Percentiles rank a stretch among this genome's conserved stretches.
Evolutionary conservation across 192 early-diverging fungal genomes (phyloP).

Genomic region (Podila epigama): DNA sequence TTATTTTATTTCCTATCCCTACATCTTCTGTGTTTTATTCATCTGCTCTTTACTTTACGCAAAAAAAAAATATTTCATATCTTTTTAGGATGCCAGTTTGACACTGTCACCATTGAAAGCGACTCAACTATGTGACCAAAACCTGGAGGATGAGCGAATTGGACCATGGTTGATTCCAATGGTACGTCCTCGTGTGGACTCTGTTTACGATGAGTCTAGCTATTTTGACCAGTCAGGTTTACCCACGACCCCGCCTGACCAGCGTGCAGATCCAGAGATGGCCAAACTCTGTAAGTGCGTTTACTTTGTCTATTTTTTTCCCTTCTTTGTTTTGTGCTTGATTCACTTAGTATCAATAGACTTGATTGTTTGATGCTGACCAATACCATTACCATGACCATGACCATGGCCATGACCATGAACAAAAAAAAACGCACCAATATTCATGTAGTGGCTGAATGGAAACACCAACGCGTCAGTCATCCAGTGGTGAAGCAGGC

Average conservation of each 20-base stretch:
- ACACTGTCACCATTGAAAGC: constrained; percentile 32
- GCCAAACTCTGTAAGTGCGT: background rate
- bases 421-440: background rate
- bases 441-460: constrained; percentile 7
- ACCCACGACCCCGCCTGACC: background rate
- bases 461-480: constrained; percentile 39
- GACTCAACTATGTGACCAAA: constrained; percentile 24
- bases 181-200: constrained; percentile 29
- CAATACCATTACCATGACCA: too few relatives aligned
- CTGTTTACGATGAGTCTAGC: constrained; percentile 35
- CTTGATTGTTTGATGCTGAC: too few relatives aligned
- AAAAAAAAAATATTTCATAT: too few relatives aligned
- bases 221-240: constrained; percentile 38
- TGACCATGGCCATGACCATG: background rate
- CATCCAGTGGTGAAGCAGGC: constrained; percentile 38
- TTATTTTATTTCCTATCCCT: too few relatives aligned
- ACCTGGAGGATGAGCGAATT: constrained; percentile 14
- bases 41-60: too few relatives aligned
- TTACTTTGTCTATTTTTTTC: too few relatives aligned
- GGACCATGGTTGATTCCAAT: constrained; percentile 30
- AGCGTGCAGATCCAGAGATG: background rate
- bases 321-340: too few relatives aligned
- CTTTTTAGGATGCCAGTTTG: constrained; percentile 8
- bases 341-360: too few relatives aligned
- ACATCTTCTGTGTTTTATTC: too few relatives aligned